Evolutionary conservation across 208 protist genomes (phyloP), one percentile per base, ranked within the genome.

Genomic region (Acanthamoeba triangularis): DNA sequence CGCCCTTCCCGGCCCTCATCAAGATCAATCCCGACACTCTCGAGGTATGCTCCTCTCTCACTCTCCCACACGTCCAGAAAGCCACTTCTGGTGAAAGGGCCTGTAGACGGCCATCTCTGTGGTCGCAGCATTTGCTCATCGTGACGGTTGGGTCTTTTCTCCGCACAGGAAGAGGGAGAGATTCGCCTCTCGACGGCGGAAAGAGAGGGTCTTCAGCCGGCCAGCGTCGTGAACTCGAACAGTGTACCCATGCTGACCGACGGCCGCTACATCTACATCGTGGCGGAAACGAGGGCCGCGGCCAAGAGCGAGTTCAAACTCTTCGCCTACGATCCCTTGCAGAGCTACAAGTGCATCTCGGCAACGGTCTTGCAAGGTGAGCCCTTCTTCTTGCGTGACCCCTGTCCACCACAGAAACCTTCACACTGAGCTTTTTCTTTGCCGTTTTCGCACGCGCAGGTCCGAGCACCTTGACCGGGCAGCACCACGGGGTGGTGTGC

Each of bases 321-420:
- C 28, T 88, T 88, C 30, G 47, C 80, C 80, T 88, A 88, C 52
- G 80, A 88, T 41, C 80, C 80, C n/a, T 35, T 88, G 10, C 80
- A 88, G 28, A 88, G 33, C 80, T 88, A 30, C 80, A 88, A 88
- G 30, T 88, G 80, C 80, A 88, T 63, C 33, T 88, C 80, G 49
- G 80, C 52, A 11, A 88, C 80, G 16, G 33, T 41, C 11, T 20
- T 88, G 80, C 80, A 88, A 65, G 80, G 80, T 88, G 63, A n/a
- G 76, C 5, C 28, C 28, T 65, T 16, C 20, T 52, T 52, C 16
- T n/a, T 52, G 5, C 20, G 28, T 5, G 13, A n/a, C 18, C 18
- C 20, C 49, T 18, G 6, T 13, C 16, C 54, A 7, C 23, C 37
- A 14, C 30, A 3, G 18, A 5, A 35, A 4, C 20, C 10, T 28